Evolutionary conservation across 306 rosid genomes (phyloP), one percentile per base, ranked within the genome.

Genomic region (Styphnolobium japonicum): DNA sequence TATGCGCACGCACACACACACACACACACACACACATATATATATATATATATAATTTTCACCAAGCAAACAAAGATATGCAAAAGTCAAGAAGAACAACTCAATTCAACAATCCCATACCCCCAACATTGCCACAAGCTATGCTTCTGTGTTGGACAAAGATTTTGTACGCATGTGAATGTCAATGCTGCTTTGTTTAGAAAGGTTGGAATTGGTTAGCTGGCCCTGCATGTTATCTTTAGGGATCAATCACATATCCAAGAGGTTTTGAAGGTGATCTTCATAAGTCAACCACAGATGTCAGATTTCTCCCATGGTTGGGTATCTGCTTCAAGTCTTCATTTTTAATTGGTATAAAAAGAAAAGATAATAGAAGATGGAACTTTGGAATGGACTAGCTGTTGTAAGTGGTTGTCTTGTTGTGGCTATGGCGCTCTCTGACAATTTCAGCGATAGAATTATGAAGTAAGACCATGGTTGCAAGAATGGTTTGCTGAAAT

Each of bases 161-260:
- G 60, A 53, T 53, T 53, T 53, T 21, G 27, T 5, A 5, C 23
- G 6, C 73, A 78, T 37, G 57, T 82, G 72, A 82, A 62, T 75
- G 22, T 25, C 34, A 40, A 39, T 21, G 58, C 52, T 62, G 79
- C n/a, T n/a, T n/a, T n/a, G 43, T 78, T 66, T 42, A 21, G 10
- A 10, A 18, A 42, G 43, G 58, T 43, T 43, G 29, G 14, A n/a
- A 34, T 19, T 55, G 39, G 16, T 27, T 4, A 66, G 36, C 16
- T 58, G 5, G n/a, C 18, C 16, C 52, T 45, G 52, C 52, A 45
- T 15, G 22, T 14, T 43, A 53, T 22, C 8, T 55, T 21, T 55
- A 8, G 25, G 15, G 61, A 71, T 61, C 36, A 82, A 48, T 15
- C 11, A 79, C 49, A 66, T 88, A 87, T 87, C 88, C 88, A 82